Evolutionary conservation across 2,329 filamentous ascomycete genomes (phyloP).

Genomic region (Trichophaea hybrida): DNA sequence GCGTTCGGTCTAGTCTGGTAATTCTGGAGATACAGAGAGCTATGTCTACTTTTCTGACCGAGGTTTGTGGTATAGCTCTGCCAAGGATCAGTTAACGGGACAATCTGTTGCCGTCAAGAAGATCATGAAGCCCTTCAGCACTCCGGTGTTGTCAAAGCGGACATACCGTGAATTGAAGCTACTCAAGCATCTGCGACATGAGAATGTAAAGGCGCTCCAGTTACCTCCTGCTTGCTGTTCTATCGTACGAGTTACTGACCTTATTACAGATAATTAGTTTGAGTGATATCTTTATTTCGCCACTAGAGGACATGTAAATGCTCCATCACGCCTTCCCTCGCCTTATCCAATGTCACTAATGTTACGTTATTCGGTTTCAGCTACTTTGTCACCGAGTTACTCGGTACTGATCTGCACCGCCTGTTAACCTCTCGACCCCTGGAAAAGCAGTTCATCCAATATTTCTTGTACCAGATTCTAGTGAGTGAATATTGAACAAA

Average conservation of each 20-base stretch:
- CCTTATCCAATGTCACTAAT: neutral
- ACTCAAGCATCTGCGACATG: slow-evolving; percentile 88
- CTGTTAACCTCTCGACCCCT: slow-evolving; percentile 87
- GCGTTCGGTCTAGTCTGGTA: slow-evolving; percentile 98
- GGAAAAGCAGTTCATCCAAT: slow-evolving; percentile 99
- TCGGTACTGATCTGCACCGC: slow-evolving; percentile 91
- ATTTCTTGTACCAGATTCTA: slow-evolving; percentile 98
- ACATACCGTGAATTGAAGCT: slow-evolving; percentile 97
- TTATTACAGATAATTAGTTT: slow-evolving; percentile 70
- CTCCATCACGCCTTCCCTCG: neutral
- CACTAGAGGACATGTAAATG: slow-evolving; percentile 88
- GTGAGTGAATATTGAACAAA: slow-evolving; percentile 39
- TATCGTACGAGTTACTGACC: slow-evolving; percentile 23
- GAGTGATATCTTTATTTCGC: slow-evolving; percentile 99
- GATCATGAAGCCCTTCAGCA: slow-evolving; percentile 99
- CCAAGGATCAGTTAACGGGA: slow-evolving; percentile 90
- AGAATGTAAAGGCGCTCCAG: slow-evolving; percentile 54
- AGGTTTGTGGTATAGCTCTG: slow-evolving; percentile 49
- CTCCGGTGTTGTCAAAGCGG: slow-evolving; percentile 91
- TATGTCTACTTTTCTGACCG: neutral
- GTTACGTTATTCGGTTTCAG: slow-evolving; percentile 34
- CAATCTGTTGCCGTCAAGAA: slow-evolving; percentile 98
- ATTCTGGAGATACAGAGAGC: slow-evolving; percentile 25
- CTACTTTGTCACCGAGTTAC: slow-evolving; percentile 95
- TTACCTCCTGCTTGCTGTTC: neutral